These are phyloP conservation scores for Kalanchoe fedtschenkoi DNA, from an alignment of 164 flowering plant genomes.

Conservation along the genomic window DNA sequence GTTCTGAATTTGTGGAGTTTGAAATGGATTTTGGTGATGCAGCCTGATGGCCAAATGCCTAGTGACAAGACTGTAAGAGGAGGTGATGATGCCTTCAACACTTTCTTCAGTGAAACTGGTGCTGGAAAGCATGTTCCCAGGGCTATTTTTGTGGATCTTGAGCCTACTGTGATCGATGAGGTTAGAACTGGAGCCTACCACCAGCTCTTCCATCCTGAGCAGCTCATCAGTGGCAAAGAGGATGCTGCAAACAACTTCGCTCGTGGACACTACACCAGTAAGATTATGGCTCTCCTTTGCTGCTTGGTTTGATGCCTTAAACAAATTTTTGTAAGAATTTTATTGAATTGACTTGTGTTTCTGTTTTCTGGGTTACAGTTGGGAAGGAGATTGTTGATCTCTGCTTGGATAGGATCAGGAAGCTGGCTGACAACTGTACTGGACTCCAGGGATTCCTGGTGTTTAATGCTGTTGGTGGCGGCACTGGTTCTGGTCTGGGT, in stretches of 20 bases:
- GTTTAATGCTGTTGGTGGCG: too few relatives aligned
- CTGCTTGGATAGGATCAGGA: conserved; percentile 60
- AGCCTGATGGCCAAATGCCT: conserved; percentile 72
- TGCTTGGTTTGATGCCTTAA: too few relatives aligned
- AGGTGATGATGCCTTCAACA: too few relatives aligned
- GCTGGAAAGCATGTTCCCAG: too few relatives aligned
- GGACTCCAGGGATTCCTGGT: conserved; percentile 77
- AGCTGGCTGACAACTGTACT: conserved; percentile 73
- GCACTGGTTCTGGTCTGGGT: conserved; percentile 70
- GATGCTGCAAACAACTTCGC: conserved; percentile 59
- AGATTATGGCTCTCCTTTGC: neutral
- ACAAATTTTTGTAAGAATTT: too few relatives aligned
- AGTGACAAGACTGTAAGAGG: conserved; percentile 53
- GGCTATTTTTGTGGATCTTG: too few relatives aligned
- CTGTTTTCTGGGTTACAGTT: conserved; percentile 24
- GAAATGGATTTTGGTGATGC: too few relatives aligned
- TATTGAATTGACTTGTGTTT: neutral
- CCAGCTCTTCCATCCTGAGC: too few relatives aligned
- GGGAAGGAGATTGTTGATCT: conserved; percentile 76
- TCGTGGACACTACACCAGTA: conserved; percentile 50
- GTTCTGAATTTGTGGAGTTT: too few relatives aligned
- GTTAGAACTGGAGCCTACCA: too few relatives aligned
- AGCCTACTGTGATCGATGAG: conserved; percentile 52
- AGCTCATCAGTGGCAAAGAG: too few relatives aligned
- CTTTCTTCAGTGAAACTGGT: too few relatives aligned